A percentile compares a stretch with the other conserved stretches of the same genome.
Evolutionary conservation across 352 stramenopile species (phyloP).

Genomic region (Phytopythium boreale): DNA sequence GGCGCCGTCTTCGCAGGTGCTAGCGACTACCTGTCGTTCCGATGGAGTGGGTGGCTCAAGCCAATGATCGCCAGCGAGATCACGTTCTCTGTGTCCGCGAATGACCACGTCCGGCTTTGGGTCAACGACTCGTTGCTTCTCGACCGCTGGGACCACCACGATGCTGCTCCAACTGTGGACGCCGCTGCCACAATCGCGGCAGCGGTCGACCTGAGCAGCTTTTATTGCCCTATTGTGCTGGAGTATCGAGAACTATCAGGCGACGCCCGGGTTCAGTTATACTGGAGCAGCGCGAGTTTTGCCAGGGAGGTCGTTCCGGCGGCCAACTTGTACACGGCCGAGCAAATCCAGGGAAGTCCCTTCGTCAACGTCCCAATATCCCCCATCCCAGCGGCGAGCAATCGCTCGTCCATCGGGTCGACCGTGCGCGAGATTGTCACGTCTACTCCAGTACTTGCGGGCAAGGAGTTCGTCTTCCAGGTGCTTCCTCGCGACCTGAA

Average conservation of each 20-base stretch:
- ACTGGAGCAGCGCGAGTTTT: conserved; percentile 34
- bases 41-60: conserved; percentile 70
- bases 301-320: conserved; percentile 44
- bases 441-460: conserved; percentile 18
- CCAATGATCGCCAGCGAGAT: conserved; percentile 30
- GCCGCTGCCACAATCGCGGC: conserved; percentile 11
- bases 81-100: conserved; percentile 41
- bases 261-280: conserved; percentile 37
- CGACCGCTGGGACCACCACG: conserved; percentile 50
- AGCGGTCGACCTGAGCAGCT: conserved; percentile 22
- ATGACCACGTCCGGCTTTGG: conserved; percentile 64
- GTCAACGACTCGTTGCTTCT: conserved; percentile 58
- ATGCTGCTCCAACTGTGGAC: conserved; percentile 15
- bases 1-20: conserved; percentile 43
- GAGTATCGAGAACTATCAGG: conserved; percentile 56
- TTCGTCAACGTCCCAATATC: conserved; percentile 42
- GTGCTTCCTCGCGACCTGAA: conserved; percentile 44
- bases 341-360: conserved; percentile 49
- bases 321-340: conserved; percentile 36
- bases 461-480: conserved; percentile 27
- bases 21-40: conserved; percentile 53
- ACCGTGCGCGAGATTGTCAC: conserved; percentile 21
- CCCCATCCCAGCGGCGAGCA: conserved; percentile 14
- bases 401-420: not conserved
- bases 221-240: conserved; percentile 47